These are phyloP conservation scores for Amylocarpus encephaloides DNA, from an alignment of 2,329 filamentous ascomycete genomes.

Conservation along the genomic window DNA sequence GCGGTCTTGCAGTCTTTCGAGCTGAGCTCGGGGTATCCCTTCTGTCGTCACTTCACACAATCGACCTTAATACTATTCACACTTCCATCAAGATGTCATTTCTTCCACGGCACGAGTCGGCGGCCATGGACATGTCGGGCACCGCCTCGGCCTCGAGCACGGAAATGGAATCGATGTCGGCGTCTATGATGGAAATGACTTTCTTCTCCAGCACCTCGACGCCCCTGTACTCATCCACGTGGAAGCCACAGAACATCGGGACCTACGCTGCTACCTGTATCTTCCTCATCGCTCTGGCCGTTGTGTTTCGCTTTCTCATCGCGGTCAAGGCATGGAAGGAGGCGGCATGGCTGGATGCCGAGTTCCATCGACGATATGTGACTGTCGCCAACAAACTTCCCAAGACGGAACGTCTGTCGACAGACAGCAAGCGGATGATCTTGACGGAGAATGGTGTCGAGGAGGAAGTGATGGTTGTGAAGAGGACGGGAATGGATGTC, in stretches of 20 bases:
- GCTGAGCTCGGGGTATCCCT: neutral
- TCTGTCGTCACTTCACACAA: neutral
- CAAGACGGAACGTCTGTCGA: constrained; percentile 27
- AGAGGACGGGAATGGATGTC: constrained; percentile 44
- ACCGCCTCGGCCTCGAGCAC: constrained; percentile 29
- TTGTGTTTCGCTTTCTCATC: constrained; percentile 62
- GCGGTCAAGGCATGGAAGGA: constrained; percentile 63
- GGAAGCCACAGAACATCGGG: constrained; percentile 66
- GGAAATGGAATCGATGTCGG: constrained; percentile 41
- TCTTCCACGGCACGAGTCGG: no score
- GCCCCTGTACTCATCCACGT: constrained; percentile 59
- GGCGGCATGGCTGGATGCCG: constrained; percentile 60
- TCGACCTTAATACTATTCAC: no score
- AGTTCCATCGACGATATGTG: constrained; percentile 70
- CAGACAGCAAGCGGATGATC: constrained; percentile 57
- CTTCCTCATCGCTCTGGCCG: constrained; percentile 74
- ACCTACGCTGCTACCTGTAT: constrained; percentile 86
- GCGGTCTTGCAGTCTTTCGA: neutral
- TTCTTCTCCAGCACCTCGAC: constrained; percentile 62
- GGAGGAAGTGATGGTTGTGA: constrained; percentile 71
- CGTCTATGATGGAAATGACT: constrained; percentile 44
- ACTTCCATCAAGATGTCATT: neutral
- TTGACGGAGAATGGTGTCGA: constrained; percentile 73
- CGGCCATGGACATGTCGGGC: constrained; percentile 4
- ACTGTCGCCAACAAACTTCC: constrained; percentile 56